These are phyloP conservation scores for Alternaria hordeiaustralica DNA, from an alignment of 2,329 filamentous ascomycete genomes.

Conservation along the genomic window DNA sequence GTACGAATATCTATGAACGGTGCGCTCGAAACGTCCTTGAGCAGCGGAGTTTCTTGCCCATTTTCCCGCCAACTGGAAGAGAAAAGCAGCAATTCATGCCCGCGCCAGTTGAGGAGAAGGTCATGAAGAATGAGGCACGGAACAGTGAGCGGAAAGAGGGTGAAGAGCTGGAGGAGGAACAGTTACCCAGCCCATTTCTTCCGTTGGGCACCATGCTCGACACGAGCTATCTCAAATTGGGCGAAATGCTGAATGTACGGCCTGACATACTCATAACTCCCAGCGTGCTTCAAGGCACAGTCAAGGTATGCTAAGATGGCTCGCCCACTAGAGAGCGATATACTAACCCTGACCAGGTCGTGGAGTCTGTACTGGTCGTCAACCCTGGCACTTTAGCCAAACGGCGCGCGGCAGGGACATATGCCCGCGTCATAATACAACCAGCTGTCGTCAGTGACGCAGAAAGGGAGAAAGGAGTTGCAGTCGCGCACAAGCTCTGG, in stretches of 20 bases:
- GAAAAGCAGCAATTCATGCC: slow-evolving; percentile 66
- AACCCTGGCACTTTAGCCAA: slow-evolving; percentile 91
- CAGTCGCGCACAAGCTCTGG: slow-evolving; percentile 76
- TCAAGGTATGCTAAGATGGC: slow-evolving; percentile 67
- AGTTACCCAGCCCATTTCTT: slow-evolving; percentile 48
- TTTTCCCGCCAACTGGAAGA: slow-evolving; percentile 81
- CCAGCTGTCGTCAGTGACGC: slow-evolving; percentile 66
- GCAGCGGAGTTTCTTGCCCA: slow-evolving; percentile 87
- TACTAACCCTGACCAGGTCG: slow-evolving; percentile 65
- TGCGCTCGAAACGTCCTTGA: slow-evolving; percentile 80
- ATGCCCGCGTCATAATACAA: slow-evolving; percentile 77
- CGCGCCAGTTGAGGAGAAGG: slow-evolving; percentile 47
- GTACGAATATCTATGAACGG: slow-evolving; percentile 71
- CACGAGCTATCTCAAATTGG: slow-evolving; percentile 81
- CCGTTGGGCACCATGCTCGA: slow-evolving; percentile 78
- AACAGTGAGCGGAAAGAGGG: slow-evolving; percentile 33
- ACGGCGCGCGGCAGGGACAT: slow-evolving; percentile 82
- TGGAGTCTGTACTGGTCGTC: slow-evolving; percentile 86
- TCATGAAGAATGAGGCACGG: slow-evolving; percentile 61
- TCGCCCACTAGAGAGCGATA: not conserved
- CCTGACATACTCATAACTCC: slow-evolving; percentile 87
- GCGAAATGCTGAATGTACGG: slow-evolving; percentile 85
- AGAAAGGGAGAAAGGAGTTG: slow-evolving; percentile 62
- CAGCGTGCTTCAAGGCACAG: slow-evolving; percentile 83
- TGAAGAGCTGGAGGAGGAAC: slow-evolving; percentile 57